Base-by-base conservation (phyloP, 352 stramenopile species). In the Pythium aristosporum region DNA sequence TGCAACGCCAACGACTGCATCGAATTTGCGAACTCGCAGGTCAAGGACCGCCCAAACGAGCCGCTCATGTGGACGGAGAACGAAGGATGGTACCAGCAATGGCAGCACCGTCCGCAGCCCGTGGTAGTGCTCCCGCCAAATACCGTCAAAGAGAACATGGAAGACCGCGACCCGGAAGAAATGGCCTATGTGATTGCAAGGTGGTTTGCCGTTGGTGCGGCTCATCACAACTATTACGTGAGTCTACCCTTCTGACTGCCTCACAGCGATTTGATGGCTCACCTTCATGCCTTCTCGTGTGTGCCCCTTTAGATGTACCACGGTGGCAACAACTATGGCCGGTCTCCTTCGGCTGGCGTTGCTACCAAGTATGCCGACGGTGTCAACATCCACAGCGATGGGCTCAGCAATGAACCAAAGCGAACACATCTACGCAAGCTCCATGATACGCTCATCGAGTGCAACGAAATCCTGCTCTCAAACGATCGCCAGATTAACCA, bases 1-100 rank as follows among this genome's bases (percentile, higher is more conserved):
- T 91, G 82, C 55, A 89, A 89, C 46, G 77, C 43, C 41, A 75
- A 89, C 56, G 80, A 92, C 51, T 92, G 82, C 30, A 71, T 89
- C 9, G 68, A 81, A 20, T 90, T 92, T 60, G 80, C 80, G 0
- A 39, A 61, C 5, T 77, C 76, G 3, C 73, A 84, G 15, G 71
- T 72, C n/a, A 68, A 75, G 20, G 60, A 79, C 3, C 75, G 71
- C 0, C 76, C 79, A 0, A 67, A 53, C 0, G 68, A 85, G 48
- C 82, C 82, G 18, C 72, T 92, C 16, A 71, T 90, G n/a, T 92
- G 82, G 82, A 90, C 83, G 9, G 82, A 91, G 57, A 75, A 91
- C 41, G 82, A 91, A 71, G 82, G 77, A 18, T 91, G 82, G 82
- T 91, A 86, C 66, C 60, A 88, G 58, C 84, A 74, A 0, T 91